phyloP scores from a whole-genome alignment of 2,329 filamentous ascomycete genomes.

The Cladophialophora immunda region DNA sequence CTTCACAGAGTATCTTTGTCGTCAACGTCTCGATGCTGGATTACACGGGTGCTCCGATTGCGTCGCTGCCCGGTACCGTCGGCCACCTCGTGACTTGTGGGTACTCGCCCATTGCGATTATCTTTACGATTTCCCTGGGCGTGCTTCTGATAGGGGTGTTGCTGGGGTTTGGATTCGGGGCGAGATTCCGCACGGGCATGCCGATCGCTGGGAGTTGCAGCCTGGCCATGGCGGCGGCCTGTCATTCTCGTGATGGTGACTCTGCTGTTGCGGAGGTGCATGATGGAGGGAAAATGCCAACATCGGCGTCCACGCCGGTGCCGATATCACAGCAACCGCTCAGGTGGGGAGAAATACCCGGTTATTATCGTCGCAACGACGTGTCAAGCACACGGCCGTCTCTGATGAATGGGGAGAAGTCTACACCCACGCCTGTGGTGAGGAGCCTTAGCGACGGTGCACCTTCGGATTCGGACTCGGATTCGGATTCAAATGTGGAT shows the following conservation, averaged over 20 bases:
- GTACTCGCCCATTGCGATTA: slow-evolving; percentile 8
- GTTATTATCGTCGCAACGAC: neutral
- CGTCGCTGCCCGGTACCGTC: neutral
- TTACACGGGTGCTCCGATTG: neutral
- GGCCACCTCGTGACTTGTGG: slow-evolving; percentile 11
- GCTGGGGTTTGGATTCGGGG: slow-evolving; percentile 1
- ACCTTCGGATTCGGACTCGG: neutral
- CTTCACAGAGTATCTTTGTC: slow-evolving; percentile 57
- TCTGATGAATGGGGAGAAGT: neutral
- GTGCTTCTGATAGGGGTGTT: neutral
- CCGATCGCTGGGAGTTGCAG: slow-evolving; percentile 11
- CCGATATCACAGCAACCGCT: slow-evolving; percentile 5
- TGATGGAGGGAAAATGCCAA: neutral
- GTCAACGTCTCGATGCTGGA: slow-evolving; percentile 43
- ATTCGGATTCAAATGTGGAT: neutral
- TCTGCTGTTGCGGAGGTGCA: neutral
- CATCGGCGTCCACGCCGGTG: neutral
- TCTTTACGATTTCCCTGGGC: neutral
- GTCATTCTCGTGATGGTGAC: neutral
- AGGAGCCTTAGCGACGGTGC: neutral
- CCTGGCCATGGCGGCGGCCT: slow-evolving; percentile 4
- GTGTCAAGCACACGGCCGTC: neutral
- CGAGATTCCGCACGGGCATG: slow-evolving; percentile 4
- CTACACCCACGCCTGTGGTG: neutral
- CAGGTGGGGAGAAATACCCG: slow-evolving; percentile 10